Base-by-base conservation (phyloP, 2,329 filamentous ascomycete species). In the Fusarium sp. region DNA sequence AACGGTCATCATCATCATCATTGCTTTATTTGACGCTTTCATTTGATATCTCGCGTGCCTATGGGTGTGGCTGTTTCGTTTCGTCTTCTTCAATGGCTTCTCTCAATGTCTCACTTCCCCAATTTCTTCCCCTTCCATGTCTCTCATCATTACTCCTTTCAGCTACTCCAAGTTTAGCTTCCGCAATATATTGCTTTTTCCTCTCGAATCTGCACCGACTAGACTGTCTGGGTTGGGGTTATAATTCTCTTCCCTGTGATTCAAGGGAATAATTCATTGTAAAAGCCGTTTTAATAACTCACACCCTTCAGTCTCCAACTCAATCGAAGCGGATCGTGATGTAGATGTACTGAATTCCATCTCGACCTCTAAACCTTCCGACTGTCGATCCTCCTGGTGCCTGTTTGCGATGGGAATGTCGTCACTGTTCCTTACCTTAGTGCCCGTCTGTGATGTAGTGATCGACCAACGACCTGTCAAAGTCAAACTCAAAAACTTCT, bases 51-150 rank as follows among this genome's bases (percentile, higher is more conserved):
- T 65, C 40, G 55, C 57, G 49, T 68, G 53, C 27, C 34, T 24
- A n/a, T 7, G 22, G 52, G 51, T 12, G 58, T 63, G 40, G 22
- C 34, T 25, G 46, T 65, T 62, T 48, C 46, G 24, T 44, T 48
- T 32, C 61, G 25, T 42, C 30, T 64, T 65, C 61, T 65, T 68
- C 47, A 34, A 51, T 57, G 52, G 29, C 53, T 64, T 61, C 63
- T 67, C 48, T 42, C 40, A 65, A 68, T 69, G 65, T 69, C 65
- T 69, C 65, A 69, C 65, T 65, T 52, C 65, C 53, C 65, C 65
- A 55, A 52, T 52, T 67, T 53, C 55, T 29, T 42, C 34, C 29
- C 65, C 30, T 44, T 37, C 34, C 44, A 59, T 68, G 63, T 64
- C 56, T 65, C 55, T 65, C 64, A 48, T 37, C 51, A 53, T 62